Percentiles rank a stretch among this genome's conserved stretches.
Evolutionary conservation across 2,329 filamentous ascomycete genomes (phyloP).

Genomic region (Cercospora sojina): DNA sequence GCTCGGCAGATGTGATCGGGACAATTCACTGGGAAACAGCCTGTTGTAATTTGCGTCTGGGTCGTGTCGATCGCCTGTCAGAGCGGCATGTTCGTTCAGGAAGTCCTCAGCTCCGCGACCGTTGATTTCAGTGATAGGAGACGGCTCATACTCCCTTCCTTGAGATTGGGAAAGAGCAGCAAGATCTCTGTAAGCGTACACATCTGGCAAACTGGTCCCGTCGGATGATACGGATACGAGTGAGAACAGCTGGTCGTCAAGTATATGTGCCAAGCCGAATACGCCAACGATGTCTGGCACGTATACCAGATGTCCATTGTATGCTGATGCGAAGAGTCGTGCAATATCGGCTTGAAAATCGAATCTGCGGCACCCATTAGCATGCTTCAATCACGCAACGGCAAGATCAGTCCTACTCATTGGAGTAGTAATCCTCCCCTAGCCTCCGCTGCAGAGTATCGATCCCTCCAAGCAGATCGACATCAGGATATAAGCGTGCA

Average conservation of each 20-base stretch:
- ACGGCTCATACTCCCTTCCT: constrained; percentile 23
- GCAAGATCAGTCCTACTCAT: constrained; percentile 36
- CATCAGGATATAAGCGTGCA: constrained; percentile 37
- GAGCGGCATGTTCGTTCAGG: constrained; percentile 36
- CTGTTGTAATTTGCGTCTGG: constrained; percentile 45
- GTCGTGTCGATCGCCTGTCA: constrained; percentile 40
- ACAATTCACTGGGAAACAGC: constrained; percentile 38
- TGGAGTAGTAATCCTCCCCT: constrained; percentile 35
- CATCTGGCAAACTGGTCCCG: constrained; percentile 39
- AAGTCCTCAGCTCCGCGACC: constrained; percentile 38
- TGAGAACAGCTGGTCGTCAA: background rate
- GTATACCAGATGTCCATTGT: constrained; percentile 45
- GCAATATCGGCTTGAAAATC: constrained; percentile 43
- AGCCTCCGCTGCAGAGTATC: constrained; percentile 39
- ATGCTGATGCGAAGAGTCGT: constrained; percentile 38
- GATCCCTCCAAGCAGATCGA: constrained; percentile 43
- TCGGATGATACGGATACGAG: constrained; percentile 37
- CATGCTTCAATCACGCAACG: background rate
- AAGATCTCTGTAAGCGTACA: constrained; percentile 38
- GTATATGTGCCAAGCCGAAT: constrained; percentile 38
- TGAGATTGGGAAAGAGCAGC: constrained; percentile 6
- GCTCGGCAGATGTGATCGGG: background rate
- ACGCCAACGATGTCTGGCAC: constrained; percentile 40
- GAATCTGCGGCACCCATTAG: background rate
- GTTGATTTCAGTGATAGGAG: constrained; percentile 42